Base-by-base conservation (phyloP, 345 rosid genomes). In the Populus davidiana region DNA sequence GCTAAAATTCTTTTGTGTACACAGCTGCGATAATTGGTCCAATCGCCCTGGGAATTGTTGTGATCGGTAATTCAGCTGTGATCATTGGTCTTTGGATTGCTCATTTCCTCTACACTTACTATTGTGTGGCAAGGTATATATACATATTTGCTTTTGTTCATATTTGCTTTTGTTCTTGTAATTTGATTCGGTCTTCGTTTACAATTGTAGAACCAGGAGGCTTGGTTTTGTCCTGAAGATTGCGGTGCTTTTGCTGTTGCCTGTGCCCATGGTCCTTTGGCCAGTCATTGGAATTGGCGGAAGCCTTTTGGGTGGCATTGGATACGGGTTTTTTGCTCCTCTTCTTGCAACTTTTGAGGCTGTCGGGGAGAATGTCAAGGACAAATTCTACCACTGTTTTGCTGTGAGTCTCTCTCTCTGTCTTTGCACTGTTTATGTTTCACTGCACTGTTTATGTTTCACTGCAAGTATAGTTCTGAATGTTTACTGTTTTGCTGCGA, bases 51-150 rank as follows among this genome's bases (percentile, higher is more conserved):
- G 87, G 78, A 69, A 84, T 91, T 79, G 83, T 88, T 54, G 77
- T 75, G 77, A 50, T 83, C 43, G 93, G 93, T 18, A 89, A 91
- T 81, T 87, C 93, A 33, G 85, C 86, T 18, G 90, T 92, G 27
- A 84, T 89, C 50, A 73, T 87, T 68, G 97, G 98, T 8, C 93
- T 92, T 27, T 94, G 97, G 97, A 82, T 87, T 25, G 95, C 94
- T 75, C 98, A 91, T 87, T 84, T 88, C 77, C 3, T 87, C 11
- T 94, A 94, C 94, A 91, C 94, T 77, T 87, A 83, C 79, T 92
- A 86, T 82, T 87, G 94, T 83, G 88, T 92, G 4, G 85, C 87
- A 66, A 91, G 92, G 98, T 93, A 71, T 69, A 68, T 31, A 20
- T 17, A 39, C 52, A 35, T 39, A 44, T 27, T 27, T 70, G 47